Evolutionary conservation across 2,329 filamentous ascomycete genomes (phyloP).

Genomic region (Aureobasidium sp.): DNA sequence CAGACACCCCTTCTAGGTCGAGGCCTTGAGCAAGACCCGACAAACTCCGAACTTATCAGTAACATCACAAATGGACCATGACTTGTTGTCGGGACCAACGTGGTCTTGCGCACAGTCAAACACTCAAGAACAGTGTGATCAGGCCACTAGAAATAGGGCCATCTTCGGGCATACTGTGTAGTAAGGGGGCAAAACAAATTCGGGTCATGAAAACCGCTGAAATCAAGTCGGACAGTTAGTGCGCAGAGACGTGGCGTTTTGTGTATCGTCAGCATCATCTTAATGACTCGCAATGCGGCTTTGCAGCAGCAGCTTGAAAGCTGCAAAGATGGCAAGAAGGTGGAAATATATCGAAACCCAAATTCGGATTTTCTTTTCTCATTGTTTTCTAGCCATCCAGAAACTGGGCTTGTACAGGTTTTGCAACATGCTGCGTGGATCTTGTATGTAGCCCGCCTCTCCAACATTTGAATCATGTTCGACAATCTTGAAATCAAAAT

Average conservation of each 20-base stretch:
- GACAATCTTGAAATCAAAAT: slow-evolving; percentile 65
- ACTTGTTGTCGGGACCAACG: background rate
- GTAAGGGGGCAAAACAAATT: background rate
- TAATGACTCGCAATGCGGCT: background rate
- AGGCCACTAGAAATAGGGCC: background rate
- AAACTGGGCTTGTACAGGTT: slow-evolving; percentile 72
- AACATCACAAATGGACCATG: background rate
- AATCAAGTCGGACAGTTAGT: background rate
- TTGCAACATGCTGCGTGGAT: slow-evolving; percentile 76
- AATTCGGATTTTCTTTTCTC: background rate
- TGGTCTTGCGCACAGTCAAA: background rate
- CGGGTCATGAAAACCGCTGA: background rate
- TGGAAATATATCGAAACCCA: background rate
- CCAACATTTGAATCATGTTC: slow-evolving; percentile 44
- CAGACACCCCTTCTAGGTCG: background rate
- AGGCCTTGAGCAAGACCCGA: background rate
- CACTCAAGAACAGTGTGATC: background rate
- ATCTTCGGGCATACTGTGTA: background rate
- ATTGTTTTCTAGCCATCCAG: slow-evolving; percentile 74
- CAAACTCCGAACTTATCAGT: background rate
- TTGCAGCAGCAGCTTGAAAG: background rate
- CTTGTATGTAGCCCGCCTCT: slow-evolving; percentile 74
- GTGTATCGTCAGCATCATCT: background rate
- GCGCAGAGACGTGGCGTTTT: background rate
- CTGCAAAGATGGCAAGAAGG: background rate